Evolutionary conservation across 148 eudicot species (phyloP), one percentile per base, ranked within the genome.

Genomic region (Rhododendron henanense): DNA sequence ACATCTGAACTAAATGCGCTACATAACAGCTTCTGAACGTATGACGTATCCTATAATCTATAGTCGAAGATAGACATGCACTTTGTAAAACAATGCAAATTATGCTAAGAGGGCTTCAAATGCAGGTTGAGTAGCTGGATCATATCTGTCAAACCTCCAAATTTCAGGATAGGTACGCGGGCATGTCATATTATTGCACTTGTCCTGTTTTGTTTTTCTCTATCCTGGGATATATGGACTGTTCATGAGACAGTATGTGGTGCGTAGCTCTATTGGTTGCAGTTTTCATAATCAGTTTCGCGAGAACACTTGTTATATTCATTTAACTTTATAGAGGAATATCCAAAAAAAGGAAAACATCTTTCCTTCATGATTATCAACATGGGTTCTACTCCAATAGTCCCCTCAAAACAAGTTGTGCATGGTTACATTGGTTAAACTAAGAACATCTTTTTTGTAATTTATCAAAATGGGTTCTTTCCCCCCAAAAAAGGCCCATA

Each of bases 91-190:
- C 18, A 28, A 28, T 31, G 75, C 16, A 7, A 69, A 45, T 8
- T 23, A 79, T 11, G 37, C 51, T 31, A 79, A 50, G 23, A 13
- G 41, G 63, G 31, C 63, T 14, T 28, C 82, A 79, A 14, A 28
- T 51, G 39, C 57, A 78, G 35, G 55, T 9, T 41, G 57, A 23
- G 59, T 47, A 28, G 13, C 81, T 47, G 31, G 13, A 21, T 79
- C 82, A 28, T 28, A 80, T 31, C 55, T 80, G 41, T 51, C 83
- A n/a, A 79, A 50, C 35, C 65, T 80, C 65, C 41, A 80, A 50
- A 51, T 51, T 51, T 80, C 10, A 3, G 83, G 41, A 51, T 31
- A 51, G 2, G 65, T 3, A 51, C 19, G 19, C 31, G 16, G 16
- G 15, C 18, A 69, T 11, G 37, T 35, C 15, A n/a, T n/a, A 50